Evolutionary conservation across 1,284 basidiomycete species (phyloP), one percentile per base, ranked within the genome.

Genomic region (Pyrrhoderma noxium): DNA sequence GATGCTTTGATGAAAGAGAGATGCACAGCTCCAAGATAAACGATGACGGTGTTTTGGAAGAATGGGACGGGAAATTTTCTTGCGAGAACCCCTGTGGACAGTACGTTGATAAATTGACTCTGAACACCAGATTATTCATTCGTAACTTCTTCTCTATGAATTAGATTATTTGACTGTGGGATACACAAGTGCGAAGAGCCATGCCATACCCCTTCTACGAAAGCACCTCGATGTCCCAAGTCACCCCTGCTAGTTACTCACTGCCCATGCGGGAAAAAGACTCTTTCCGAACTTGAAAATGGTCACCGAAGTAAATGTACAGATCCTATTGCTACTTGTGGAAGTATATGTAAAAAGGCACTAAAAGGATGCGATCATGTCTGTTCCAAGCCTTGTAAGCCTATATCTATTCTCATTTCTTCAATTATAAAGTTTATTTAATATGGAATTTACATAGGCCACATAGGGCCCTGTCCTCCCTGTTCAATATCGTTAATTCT

Each of bases 221-320:
- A 60, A 1, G 74, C 82, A 0, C 71, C 77, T 0, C 67, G 69
- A 0, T 96, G 93, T 61, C 91, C 91, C 0, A 73, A 74, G 35
- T 85, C 89, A 0, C 90, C 92, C 0, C 67, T 70, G 0, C 60
- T 75, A 5, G 71, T 93, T 48, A 76, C 74, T 0, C 78, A 77
- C 38, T 96, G 93, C 63, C 89, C 92, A 0, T 96, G 93, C 58
- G 89, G 89, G 9, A 78, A 80, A 49, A 76, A 79, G 31, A 18
- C 31, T 21, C 39, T 55, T 3, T 3, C 8, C 3, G 49, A 55
- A 4, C 49, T 55, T 27, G 49, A 46, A 25, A 49, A 48, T 5
- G 59, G 58, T 23, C 59, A 74, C 1, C 83, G 92, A 3, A 62
- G 64, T 0, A 67, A 70, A 11, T 96, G 93, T 62, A 72, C 77